Percentiles rank a stretch among this genome's conserved stretches.
These are phyloP conservation scores for Fusarium sp. DNA, from an alignment of 2,329 filamentous ascomycete genomes.

Conservation along the genomic window DNA sequence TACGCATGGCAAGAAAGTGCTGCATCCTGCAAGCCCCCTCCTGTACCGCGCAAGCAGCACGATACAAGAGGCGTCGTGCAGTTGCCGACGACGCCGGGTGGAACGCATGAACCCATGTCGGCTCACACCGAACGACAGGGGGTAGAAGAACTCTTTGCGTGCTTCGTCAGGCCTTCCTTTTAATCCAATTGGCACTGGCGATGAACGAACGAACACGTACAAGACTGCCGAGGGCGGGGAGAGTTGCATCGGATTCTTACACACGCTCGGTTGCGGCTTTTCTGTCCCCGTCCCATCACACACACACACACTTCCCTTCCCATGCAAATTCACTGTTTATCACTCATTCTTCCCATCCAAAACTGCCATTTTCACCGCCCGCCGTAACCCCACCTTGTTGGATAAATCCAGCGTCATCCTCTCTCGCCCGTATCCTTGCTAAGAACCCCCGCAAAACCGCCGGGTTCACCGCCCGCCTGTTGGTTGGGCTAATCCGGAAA, in stretches of 20 bases:
- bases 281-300: not conserved
- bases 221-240: slow-evolving; percentile 9
- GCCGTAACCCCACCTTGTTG: slow-evolving; percentile 29
- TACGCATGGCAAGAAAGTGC: not conserved
- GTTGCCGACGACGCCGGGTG: slow-evolving; percentile 9
- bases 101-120: slow-evolving; percentile 27
- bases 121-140: not conserved
- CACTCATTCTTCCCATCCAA: slow-evolving; percentile 19
- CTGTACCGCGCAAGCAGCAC: not conserved
- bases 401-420: slow-evolving; percentile 36
- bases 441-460: slow-evolving; percentile 31
- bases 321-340: slow-evolving; percentile 19
- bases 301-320: not conserved
- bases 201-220: not conserved
- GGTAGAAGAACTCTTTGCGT: not conserved
- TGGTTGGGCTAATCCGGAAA: slow-evolving; percentile 10
- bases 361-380: slow-evolving; percentile 28
- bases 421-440: slow-evolving; percentile 20
- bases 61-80: slow-evolving; percentile 33
- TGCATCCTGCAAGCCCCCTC: slow-evolving; percentile 15
- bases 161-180: not conserved
- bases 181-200: slow-evolving; percentile 11
- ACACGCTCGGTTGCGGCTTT: not conserved
- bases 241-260: slow-evolving; percentile 1
- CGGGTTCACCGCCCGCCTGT: slow-evolving; percentile 29